Evolutionary conservation across 495 filamentous ascomycete species (phyloP), one percentile per base, ranked within the genome.

Genomic region (Trichoderma reesei): DNA sequence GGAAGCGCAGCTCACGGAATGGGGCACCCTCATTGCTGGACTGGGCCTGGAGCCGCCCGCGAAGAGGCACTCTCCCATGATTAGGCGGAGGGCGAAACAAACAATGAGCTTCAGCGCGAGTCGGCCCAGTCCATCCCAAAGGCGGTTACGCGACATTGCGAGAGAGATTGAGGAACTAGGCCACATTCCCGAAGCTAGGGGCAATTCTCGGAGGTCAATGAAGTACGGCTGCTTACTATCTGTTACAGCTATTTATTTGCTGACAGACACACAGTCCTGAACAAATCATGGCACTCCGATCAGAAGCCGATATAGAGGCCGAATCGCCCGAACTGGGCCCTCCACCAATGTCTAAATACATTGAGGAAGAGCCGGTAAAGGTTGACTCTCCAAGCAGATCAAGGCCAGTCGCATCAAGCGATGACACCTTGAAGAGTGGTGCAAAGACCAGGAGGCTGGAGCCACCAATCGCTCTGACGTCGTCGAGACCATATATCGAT

Each of bases 101-200:
- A 69, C 70, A 37, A 46, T 33, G 41, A 46, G 61, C 41, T 71
- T 69, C 7, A 74, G 73, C 60, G 65, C 68, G 64, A 68, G 67
- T 26, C 68, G 73, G 61, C 41, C 67, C n/a, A 76, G 75, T 59
- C 71, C 73, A 39, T 71, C 81, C 16, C 72, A 77, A 62, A 73
- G 76, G 67, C 71, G 75, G 73, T 67, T 79, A 70, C 72, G 83
- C 59, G 70, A 81, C 67, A 72, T 81, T 65, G 64, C 69, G 70
- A 80, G 74, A 65, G 83, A 85, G 61, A 70, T 75, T 26, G 85
- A 87, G 63, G 74, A 74, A 26, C 70, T 80, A 11, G 80, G 83
- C 8, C 85, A 88, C 0, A 96, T 98, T 60, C 72, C 85, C 61
- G 94, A 98, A 74, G 87, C 90, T 70, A 94, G 92, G 73, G 76